Conservation (phyloP, 2,329 filamentous ascomycete species). For the Penicillium sp. region DNA sequence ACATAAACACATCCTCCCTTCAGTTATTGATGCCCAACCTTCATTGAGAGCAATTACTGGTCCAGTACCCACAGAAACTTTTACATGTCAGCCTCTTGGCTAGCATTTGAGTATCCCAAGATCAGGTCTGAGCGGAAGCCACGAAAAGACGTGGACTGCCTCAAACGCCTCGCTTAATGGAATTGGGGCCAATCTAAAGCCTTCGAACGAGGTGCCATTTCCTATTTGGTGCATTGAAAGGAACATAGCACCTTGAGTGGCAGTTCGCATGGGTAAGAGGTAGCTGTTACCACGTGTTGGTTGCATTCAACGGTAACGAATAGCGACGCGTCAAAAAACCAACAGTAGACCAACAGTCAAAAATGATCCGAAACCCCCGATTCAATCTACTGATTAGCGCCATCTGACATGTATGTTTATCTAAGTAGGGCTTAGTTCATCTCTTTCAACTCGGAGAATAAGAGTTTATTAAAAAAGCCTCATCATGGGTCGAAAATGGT, state of each 20-base stretch:
- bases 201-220: not conserved
- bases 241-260: not conserved
- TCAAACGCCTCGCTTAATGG: not conserved
- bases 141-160: not conserved
- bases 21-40: too few relatives aligned
- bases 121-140: not conserved
- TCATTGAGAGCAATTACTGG: too few relatives aligned
- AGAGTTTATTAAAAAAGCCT: not conserved
- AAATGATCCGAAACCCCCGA: not conserved
- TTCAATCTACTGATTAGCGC: not conserved
- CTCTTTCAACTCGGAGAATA: not conserved
- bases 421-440: not conserved
- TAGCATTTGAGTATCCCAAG: not conserved
- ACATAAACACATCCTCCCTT: not conserved
- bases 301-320: not conserved
- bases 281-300: slow-evolving; percentile 2
- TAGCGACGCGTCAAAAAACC: not conserved
- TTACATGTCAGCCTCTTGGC: not conserved
- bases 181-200: not conserved
- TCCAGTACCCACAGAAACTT: too few relatives aligned
- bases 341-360: not conserved
- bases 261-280: not conserved
- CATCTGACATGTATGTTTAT: not conserved
- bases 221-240: not conserved
- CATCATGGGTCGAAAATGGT: not conserved